These are phyloP conservation scores for Eimeria zaria DNA, from an alignment of 169 alveolate species.

Conservation along the genomic window DNA sequence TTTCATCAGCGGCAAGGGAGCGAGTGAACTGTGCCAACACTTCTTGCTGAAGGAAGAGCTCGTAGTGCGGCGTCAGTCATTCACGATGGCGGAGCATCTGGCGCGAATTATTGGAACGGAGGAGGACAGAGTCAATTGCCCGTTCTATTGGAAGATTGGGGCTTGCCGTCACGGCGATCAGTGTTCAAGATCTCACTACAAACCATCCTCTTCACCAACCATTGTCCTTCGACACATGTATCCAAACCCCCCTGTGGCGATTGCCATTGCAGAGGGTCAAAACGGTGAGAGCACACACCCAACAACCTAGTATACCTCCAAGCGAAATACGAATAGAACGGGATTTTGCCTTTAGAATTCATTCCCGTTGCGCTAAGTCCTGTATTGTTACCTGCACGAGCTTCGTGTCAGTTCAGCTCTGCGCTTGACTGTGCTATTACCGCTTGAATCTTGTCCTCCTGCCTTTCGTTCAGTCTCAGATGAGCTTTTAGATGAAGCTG, in stretches of 20 bases:
- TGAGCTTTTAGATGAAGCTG: conserved; percentile 98
- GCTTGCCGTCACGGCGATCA: conserved; percentile 99
- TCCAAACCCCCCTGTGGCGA: conserved; percentile 99
- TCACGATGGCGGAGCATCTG: conserved; percentile 98
- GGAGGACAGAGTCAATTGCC: conserved; percentile 99
- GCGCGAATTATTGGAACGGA: conserved; percentile 99
- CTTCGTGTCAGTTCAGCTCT: neutral
- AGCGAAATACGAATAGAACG: neutral
- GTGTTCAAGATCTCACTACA: conserved; percentile 99
- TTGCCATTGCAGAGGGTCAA: conserved; percentile 99
- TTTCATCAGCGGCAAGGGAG: neutral
- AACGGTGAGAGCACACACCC: conserved; percentile 88
- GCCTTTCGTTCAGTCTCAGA: conserved; percentile 89
- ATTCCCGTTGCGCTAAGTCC: neutral
- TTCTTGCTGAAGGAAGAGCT: neutral
- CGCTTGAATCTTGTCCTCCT: neutral
- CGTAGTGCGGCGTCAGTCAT: neutral
- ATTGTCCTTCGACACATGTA: conserved; percentile 98
- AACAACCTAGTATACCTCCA: neutral
- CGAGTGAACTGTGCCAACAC: neutral
- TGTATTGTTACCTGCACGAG: neutral
- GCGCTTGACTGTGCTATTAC: neutral
- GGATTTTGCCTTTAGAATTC: neutral
- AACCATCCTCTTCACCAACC: conserved; percentile 97
- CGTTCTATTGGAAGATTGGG: conserved; percentile 99